Conservation (phyloP, 1,284 basidiomycete genomes). For the Ganoderma sinense region DNA sequence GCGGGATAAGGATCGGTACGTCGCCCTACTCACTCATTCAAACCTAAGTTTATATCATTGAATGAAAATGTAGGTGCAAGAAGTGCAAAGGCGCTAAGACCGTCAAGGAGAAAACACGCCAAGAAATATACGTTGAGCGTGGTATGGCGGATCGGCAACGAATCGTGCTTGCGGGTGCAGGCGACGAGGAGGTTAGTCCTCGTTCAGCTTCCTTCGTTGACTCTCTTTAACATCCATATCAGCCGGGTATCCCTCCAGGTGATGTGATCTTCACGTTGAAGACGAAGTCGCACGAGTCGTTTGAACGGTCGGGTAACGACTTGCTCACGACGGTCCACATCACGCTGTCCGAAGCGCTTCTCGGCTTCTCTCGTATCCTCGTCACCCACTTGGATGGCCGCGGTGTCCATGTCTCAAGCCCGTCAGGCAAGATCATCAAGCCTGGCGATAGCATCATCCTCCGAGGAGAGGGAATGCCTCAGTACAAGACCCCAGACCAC, state of each 20-base stretch:
- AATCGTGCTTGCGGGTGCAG: conserved; percentile 89
- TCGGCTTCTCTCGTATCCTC: conserved; percentile 89
- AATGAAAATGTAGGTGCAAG: conserved; percentile 75
- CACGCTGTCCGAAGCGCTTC: conserved; percentile 90
- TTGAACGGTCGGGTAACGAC: conserved; percentile 84
- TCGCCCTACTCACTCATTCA: neutral
- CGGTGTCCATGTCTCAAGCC: conserved; percentile 79
- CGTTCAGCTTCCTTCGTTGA: neutral
- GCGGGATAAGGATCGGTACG: conserved; percentile 88
- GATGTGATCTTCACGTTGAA: conserved; percentile 90
- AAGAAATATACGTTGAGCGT: conserved; percentile 87
- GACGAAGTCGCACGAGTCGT: conserved; percentile 73
- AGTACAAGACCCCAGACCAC: conserved; percentile 67
- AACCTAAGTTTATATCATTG: neutral
- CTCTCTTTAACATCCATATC: conserved; percentile 4
- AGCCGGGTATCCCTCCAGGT: conserved; percentile 86
- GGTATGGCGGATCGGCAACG: conserved; percentile 89
- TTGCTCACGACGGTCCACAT: conserved; percentile 81
- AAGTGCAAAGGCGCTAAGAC: conserved; percentile 93
- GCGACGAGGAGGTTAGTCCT: conserved; percentile 81
- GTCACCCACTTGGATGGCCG: conserved; percentile 91
- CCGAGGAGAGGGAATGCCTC: conserved; percentile 88
- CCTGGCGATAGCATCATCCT: conserved; percentile 78
- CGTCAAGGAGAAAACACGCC: conserved; percentile 87
- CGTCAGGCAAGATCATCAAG: conserved; percentile 79